These are phyloP conservation scores for Arthrocladium fulminans DNA, from an alignment of 2,329 filamentous ascomycete species.

Conservation along the genomic window DNA sequence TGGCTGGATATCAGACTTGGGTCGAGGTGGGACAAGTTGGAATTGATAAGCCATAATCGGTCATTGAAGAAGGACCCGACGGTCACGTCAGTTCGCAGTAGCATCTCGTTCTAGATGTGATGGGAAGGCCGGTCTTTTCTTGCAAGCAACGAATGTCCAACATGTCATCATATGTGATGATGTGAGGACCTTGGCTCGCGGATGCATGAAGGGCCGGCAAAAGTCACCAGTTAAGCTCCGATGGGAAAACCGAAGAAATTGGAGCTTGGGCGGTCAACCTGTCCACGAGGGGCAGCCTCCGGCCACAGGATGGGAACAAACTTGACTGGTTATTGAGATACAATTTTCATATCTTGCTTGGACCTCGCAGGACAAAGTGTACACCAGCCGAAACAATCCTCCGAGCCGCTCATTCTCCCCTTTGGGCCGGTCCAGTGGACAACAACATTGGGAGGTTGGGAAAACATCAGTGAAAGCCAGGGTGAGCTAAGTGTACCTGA, in stretches of 20 bases:
- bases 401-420: background rate
- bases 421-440: background rate
- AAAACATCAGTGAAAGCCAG: background rate
- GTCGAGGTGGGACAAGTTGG: too few relatives aligned
- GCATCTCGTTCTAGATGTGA: too few relatives aligned
- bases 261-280: background rate
- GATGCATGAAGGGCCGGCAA: background rate
- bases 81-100: too few relatives aligned
- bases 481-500: constrained; percentile 1
- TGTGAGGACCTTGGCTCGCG: too few relatives aligned
- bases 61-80: too few relatives aligned
- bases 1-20: too few relatives aligned
- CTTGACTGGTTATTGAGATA: background rate
- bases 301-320: background rate
- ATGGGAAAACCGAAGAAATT: background rate
- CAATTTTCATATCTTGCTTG: background rate
- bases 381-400: too few relatives aligned
- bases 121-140: too few relatives aligned
- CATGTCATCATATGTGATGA: too few relatives aligned
- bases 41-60: too few relatives aligned
- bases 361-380: too few relatives aligned
- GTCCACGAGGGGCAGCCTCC: background rate
- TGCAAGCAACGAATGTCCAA: too few relatives aligned
- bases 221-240: background rate
- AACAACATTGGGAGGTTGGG: background rate